Percentiles rank a stretch among this genome's conserved stretches.
These are phyloP conservation scores for Peribolospora kevripleyi DNA, from an alignment of 768 basidiomycete genomes.

Conservation along the genomic window DNA sequence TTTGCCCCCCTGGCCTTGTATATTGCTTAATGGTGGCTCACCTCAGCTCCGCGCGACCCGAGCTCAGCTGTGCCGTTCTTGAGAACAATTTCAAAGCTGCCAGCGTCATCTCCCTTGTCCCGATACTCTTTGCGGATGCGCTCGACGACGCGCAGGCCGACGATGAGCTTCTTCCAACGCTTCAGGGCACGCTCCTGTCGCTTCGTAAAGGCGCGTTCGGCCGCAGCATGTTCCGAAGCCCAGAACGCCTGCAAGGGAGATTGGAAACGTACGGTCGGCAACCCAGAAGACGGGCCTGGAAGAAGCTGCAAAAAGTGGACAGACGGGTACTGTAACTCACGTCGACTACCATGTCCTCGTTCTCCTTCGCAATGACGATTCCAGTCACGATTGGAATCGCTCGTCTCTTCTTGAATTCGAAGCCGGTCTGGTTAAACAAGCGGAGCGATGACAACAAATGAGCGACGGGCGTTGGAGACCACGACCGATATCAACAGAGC, in stretches of 20 bases:
- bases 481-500: neutral
- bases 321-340: slow-evolving; percentile 23
- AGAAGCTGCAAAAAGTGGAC: neutral
- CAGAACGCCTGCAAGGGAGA: slow-evolving; percentile 44
- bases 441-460: neutral
- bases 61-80: too few species aligned
- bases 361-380: slow-evolving; percentile 61
- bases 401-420: slow-evolving; percentile 81
- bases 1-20: too few species aligned
- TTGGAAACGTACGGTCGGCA: neutral
- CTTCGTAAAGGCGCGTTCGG: slow-evolving; percentile 50
- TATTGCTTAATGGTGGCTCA: too few species aligned
- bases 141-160: slow-evolving; percentile 46
- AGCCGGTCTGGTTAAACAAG: slow-evolving; percentile 41
- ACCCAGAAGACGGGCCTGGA: neutral
- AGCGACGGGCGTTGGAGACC: slow-evolving; percentile 3
- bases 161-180: slow-evolving; percentile 66
- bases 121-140: too few species aligned
- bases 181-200: slow-evolving; percentile 57
- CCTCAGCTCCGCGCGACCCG: too few species aligned
- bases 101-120: too few species aligned
- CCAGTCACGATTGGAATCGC: slow-evolving; percentile 68
- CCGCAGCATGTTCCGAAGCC: slow-evolving; percentile 51
- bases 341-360: slow-evolving; percentile 48
- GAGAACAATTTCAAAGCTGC: too few species aligned